Evolutionary conservation across 2,329 filamentous ascomycete species (phyloP), one percentile per base, ranked within the genome.

Genomic region (Trichoderma citrinoviride): DNA sequence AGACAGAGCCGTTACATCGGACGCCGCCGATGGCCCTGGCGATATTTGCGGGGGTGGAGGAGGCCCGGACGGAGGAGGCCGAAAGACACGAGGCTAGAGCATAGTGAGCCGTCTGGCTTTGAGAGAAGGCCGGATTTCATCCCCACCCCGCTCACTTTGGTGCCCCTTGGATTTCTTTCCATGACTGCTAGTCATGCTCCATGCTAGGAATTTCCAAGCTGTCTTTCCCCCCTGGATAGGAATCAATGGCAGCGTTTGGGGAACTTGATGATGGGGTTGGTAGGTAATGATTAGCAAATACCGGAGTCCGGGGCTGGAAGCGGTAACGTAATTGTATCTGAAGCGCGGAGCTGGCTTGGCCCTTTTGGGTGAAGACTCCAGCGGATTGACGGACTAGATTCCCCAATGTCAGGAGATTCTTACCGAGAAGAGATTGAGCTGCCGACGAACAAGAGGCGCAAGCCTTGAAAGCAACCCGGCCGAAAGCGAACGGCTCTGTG

Each of bases 21-120:
- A 19, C n/a, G 60, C 47, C 60, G 60, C 60, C 60, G 60, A 62
- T 46, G 60, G 60, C 19, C 41, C 60, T 62, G 60, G 40, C 52
- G 60, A 54, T 62, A n/a, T n/a, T 33, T 62, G 60, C 60, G 60
- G 60, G 60, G 60, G 60, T 62, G 60, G 60, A 62, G 60, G 60
- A 62, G 19, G 49, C 47, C 12, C 40, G 60, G 40, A 54, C 60
- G 60, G 60, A 62, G 60, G 60, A 62, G 60, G 60, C 60, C 60
- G 60, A 62, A 53, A 44, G 40, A 14, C 43, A 25, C 29, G 37
- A 43, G 47, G 49, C 49, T 43, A 49, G 46, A 49, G 57, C 47
- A 46, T 52, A 37, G n/a, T 23, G 37, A 41, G 57, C n/a, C 29
- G 47, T 52, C 29, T 17, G 44, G 33, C 47, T 40, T 50, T 47